phyloP scores from a whole-genome alignment of 495 filamentous ascomycete genomes.

The Penicillium bialowiezense region DNA sequence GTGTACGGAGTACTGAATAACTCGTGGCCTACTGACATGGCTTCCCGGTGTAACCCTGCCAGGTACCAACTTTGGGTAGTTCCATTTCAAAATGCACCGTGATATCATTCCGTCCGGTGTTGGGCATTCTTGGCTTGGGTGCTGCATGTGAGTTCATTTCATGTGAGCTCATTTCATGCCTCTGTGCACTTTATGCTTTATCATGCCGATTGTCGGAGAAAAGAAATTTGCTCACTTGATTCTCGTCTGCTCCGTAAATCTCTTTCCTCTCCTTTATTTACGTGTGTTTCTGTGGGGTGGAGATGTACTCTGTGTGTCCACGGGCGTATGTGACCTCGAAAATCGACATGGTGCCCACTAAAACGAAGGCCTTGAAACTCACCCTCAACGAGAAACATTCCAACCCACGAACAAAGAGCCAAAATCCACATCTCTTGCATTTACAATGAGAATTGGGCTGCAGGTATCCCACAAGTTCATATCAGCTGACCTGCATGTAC shows the following conservation, averaged over 20 bases:
- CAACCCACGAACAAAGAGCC: neutral
- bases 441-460: constrained; percentile 21
- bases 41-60: constrained; percentile 8
- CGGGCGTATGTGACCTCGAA: too few species aligned
- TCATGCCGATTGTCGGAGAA: neutral
- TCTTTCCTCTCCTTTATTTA: too few species aligned
- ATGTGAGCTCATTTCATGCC: neutral
- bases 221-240: too few species aligned
- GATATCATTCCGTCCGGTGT: constrained; percentile 14
- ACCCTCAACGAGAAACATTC: neutral
- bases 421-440: constrained; percentile 3
- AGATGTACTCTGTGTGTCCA: too few species aligned
- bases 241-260: too few species aligned
- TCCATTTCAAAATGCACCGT: constrained; percentile 18
- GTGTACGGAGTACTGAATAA: too few species aligned
- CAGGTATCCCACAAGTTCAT: constrained; percentile 13
- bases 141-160: neutral
- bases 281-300: too few species aligned
- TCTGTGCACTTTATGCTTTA: neutral
- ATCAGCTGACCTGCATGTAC: constrained; percentile 22
- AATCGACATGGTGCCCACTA: too few species aligned
- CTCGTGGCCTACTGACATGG: neutral
- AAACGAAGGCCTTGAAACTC: too few species aligned
- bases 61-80: constrained; percentile 13
- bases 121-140: neutral